These are phyloP conservation scores for Penicillium verrucosum DNA, from an alignment of 2,329 filamentous ascomycete genomes.

Conservation along the genomic window DNA sequence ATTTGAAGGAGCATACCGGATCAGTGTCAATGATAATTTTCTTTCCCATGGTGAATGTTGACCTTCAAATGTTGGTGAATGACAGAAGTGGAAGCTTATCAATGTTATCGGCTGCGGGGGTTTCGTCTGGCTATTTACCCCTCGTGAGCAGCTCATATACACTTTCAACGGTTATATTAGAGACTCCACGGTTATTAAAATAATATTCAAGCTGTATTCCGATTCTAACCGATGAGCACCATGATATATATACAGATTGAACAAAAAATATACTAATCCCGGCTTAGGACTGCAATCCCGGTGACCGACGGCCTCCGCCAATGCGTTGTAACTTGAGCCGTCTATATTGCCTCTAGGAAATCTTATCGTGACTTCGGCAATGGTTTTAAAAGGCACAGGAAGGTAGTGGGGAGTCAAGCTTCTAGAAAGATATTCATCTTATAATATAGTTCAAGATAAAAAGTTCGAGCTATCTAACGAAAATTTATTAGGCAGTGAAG, in stretches of 20 bases:
- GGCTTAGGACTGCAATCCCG: not conserved
- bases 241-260: not conserved
- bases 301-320: slow-evolving; percentile 1
- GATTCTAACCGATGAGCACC: not conserved
- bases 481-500: not conserved
- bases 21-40: slow-evolving; percentile 96
- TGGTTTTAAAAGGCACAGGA: not conserved
- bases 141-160: not conserved
- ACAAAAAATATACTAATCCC: not conserved
- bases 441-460: not conserved
- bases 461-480: not conserved
- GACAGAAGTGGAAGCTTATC: slow-evolving; percentile 11
- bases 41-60: slow-evolving; percentile 55
- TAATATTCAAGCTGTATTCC: not conserved
- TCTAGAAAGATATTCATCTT: not conserved
- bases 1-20: slow-evolving; percentile 57
- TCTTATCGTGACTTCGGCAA: not conserved
- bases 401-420: not conserved
- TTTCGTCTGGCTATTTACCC: not conserved
- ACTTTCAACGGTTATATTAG: not conserved
- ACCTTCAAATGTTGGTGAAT: not conserved
- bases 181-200: not conserved
- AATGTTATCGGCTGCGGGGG: slow-evolving; percentile 9
- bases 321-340: slow-evolving; percentile 7
- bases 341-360: not conserved